Conservation (phyloP, 345 rosid genomes). For the Cardiospermum halicacabum region DNA sequence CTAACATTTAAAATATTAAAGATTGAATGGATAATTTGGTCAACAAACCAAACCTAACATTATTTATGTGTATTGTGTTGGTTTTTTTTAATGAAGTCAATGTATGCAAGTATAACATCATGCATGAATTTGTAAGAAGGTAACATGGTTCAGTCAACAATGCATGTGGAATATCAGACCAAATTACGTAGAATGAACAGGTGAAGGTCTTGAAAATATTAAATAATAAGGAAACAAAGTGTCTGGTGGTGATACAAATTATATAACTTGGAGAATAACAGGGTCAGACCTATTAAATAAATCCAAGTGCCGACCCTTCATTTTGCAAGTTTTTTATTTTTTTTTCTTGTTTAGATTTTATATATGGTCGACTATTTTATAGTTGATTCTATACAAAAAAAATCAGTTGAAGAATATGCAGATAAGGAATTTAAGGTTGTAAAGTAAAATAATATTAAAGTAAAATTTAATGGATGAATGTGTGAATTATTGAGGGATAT, state of each 20-base stretch:
- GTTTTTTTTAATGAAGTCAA: conserved; percentile 37
- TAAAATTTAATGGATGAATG: background rate
- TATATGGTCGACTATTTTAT: too few relatives aligned
- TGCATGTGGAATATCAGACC: conserved; percentile 49
- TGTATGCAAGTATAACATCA: conserved; percentile 32
- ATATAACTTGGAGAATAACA: conserved; percentile 12
- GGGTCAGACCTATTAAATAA: background rate
- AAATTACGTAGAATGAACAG: conserved; percentile 14
- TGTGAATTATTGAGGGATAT: too few relatives aligned
- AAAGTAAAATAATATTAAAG: background rate
- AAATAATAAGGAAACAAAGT: conserved; percentile 5
- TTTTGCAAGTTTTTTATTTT: background rate
- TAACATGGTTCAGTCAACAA: conserved; percentile 66
- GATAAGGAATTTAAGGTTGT: background rate
- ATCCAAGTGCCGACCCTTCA: background rate
- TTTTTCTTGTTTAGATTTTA: too few relatives aligned
- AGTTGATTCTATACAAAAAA: too few relatives aligned
- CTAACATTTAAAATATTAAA: conserved; percentile 6
- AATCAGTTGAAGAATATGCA: background rate
- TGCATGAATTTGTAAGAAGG: conserved; percentile 54
- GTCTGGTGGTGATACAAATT: background rate
- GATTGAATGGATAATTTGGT: conserved; percentile 35
- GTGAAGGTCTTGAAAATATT: background rate
- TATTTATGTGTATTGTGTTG: conserved; percentile 18
- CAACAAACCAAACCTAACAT: conserved; percentile 39